Base-by-base conservation (phyloP, 202 grass and related monocot genomes). In the Panicum virgatum region DNA sequence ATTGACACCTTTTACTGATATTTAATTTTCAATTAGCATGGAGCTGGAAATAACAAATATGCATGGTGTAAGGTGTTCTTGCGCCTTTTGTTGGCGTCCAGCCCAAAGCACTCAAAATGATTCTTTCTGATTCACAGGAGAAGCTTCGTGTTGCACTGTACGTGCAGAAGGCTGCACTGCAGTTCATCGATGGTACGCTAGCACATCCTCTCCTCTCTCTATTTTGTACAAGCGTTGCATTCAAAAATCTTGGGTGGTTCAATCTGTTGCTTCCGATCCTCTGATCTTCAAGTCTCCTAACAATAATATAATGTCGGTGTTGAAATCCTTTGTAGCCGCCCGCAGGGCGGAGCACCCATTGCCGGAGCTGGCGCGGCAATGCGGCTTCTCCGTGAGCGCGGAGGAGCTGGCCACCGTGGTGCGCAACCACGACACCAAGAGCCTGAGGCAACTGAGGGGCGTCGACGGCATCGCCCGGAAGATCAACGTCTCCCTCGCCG, bases 91-190 rank as follows among this genome's bases (percentile, higher is more conserved):
- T 69, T 13, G 47, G 57, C 15, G 30, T 23, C 22, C 15, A 69
- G 10, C 50, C n/a, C 23, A 45, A 80, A 57, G 7, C n/a, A 59
- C 48, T 69, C 10, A 80, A 9, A 69, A 43, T 77, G 48, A 63
- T 74, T 5, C 37, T 25, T 72, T 10, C 19, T 43, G 26, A 26
- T 67, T 19, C 40, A 81, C 84, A 97, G 95, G 95, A 98, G 53
- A 93, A 90, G 84, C 84, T 98, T 83, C 92, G 95, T 38, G 84
- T 98, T 27, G 95, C 95, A 3, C 82, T 98, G 20, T 88, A 84
- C 75, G 92, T 94, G 9, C 92, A 98, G 84, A 92, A 90, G 50
- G 95, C 95, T 23, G 95, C 95, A 37, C 76, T 98, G 23, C 86
- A 92, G 67, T 98, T 98, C 80, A 95, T 95, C 88, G 90, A 93